Evolutionary conservation across 2,329 filamentous ascomycete species (phyloP).

Genomic region (Colletotrichum limetticola): DNA sequence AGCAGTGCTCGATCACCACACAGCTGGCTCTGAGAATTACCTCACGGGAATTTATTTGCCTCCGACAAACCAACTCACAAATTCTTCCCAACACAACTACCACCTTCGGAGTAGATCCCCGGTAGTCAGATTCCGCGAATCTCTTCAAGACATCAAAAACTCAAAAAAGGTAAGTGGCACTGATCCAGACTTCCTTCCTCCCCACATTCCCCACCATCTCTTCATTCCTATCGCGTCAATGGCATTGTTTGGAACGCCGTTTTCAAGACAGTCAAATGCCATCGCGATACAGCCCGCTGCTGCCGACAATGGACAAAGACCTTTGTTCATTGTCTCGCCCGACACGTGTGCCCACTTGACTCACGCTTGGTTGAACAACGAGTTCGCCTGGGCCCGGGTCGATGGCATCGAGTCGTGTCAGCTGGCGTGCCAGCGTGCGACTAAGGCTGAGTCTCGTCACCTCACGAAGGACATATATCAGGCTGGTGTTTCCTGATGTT

Average conservation of each 20-base stretch:
- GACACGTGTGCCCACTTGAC: constrained; percentile 14
- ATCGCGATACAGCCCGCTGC: constrained; percentile 1
- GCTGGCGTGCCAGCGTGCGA: background rate
- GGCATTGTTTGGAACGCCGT: constrained; percentile 27
- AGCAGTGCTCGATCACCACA: constrained; percentile 39
- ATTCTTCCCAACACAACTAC: constrained; percentile 4
- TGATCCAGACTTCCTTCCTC: background rate
- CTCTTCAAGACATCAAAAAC: constrained; percentile 25
- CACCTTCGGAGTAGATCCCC: constrained; percentile 15
- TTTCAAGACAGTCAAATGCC: constrained; percentile 19
- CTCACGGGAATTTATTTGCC: constrained; percentile 24
- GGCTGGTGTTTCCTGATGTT: background rate
- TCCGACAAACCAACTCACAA: constrained; percentile 15
- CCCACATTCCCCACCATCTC: constrained; percentile 1
- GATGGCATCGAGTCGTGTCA: background rate
- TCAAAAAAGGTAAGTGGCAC: constrained; percentile 26
- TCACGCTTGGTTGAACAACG: constrained; percentile 3
- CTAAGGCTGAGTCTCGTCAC: background rate
- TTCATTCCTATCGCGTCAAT: constrained; percentile 28
- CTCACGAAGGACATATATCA: constrained; percentile 14
- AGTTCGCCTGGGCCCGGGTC: background rate
- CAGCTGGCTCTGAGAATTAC: constrained; percentile 36
- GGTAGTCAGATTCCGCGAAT: constrained; percentile 20
- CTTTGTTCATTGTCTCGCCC: constrained; percentile 15
- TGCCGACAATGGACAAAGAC: constrained; percentile 17